These are phyloP conservation scores for Pseudogymnoascus pannorum DNA, from an alignment of 2,329 filamentous ascomycete species.

Conservation along the genomic window DNA sequence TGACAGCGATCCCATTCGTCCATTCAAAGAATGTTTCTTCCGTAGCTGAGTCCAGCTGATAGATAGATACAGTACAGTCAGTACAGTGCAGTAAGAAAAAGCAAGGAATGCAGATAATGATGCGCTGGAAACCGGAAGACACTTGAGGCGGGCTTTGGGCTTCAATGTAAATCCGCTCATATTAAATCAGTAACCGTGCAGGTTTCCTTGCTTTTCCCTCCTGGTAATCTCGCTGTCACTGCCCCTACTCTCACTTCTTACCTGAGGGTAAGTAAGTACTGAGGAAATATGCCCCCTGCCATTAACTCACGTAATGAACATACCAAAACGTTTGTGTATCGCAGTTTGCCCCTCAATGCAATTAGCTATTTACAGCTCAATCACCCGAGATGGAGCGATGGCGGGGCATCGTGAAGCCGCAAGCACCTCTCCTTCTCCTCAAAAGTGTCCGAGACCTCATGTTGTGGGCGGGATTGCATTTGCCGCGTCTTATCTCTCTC, in stretches of 20 bases:
- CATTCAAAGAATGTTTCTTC: background rate
- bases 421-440: background rate
- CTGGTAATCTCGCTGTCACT: background rate
- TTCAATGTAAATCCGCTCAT: background rate
- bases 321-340: constrained; percentile 5
- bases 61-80: background rate
- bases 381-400: background rate
- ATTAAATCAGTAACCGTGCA: constrained; percentile 1
- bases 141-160: background rate
- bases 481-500: constrained; percentile 8
- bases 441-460: constrained; percentile 5
- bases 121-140: background rate
- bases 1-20: too few relatives aligned
- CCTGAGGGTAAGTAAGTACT: background rate
- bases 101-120: constrained; percentile 7
- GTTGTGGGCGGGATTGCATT: constrained; percentile 1
- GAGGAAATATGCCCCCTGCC: background rate
- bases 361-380: constrained; percentile 4
- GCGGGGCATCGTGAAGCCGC: background rate
- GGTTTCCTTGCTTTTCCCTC: background rate
- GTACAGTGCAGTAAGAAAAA: constrained; percentile 1
- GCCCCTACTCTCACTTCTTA: background rate
- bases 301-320: background rate
- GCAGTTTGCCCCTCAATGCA: background rate
- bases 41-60: background rate